Percentiles rank a stretch among this genome's conserved stretches.
These are phyloP conservation scores for Hypoxylon sp. DNA, from an alignment of 2,329 filamentous ascomycete genomes.

Conservation along the genomic window DNA sequence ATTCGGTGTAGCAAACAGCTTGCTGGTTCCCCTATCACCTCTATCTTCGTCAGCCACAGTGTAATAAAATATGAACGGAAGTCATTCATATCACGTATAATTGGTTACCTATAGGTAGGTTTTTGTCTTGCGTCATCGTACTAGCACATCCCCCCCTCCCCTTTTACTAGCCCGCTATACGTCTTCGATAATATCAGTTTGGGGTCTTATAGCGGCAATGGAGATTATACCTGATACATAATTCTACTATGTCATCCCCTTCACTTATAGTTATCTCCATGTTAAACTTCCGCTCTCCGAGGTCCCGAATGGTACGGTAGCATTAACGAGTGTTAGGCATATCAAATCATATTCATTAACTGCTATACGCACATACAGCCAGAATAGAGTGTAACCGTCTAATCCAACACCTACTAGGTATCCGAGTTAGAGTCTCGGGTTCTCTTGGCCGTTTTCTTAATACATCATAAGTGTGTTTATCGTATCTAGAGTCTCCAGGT, in stretches of 20 bases:
- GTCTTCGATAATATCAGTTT: background rate
- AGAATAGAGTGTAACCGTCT: background rate
- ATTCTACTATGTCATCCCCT: background rate
- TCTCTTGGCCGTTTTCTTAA: no score
- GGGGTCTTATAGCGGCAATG: background rate
- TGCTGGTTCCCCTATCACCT: background rate
- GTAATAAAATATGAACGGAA: background rate
- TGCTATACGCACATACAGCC: background rate
- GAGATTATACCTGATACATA: background rate
- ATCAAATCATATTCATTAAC: background rate
- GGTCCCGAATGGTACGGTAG: background rate
- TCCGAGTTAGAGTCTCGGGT: no score
- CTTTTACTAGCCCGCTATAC: background rate
- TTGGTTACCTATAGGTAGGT: background rate
- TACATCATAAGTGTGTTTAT: no score
- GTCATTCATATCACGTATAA: background rate
- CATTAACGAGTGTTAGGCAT: background rate
- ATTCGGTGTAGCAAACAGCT: background rate
- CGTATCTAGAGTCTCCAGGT: no score
- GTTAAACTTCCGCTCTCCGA: background rate
- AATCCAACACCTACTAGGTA: no score
- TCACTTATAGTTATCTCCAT: background rate
- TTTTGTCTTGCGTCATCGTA: background rate
- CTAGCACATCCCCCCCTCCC: background rate
- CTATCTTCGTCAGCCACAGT: background rate